Evolutionary conservation across 345 rosid genomes (phyloP), one percentile per base, ranked within the genome.

Genomic region (Euphorbia lathyris): DNA sequence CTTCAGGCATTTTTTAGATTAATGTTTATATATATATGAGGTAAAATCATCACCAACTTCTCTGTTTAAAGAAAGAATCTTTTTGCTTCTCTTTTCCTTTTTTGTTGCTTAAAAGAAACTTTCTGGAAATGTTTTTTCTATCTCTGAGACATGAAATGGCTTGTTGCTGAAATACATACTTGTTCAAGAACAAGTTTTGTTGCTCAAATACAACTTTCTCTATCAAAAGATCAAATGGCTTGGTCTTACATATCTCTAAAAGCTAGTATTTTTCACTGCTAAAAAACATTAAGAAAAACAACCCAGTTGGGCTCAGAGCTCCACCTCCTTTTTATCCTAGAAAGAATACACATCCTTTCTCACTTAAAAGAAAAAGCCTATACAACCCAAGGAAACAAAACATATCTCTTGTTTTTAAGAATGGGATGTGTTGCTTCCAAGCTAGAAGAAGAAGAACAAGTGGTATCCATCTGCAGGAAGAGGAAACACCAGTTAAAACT

Each of bases 351-450:
- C 19, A 36, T 75, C 59, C 72, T 82, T 84, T 79, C 73, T 69
- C 61, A 43, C 82, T 63, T 69, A 55, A 70, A 45, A 34, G 4
- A 34, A 34, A 62, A 71, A 64, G 57, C 72, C 75, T 58, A 63
- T 36, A 53, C 34, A 64, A 66, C 60, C 76, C 74, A 62, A 50
- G 27, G 30, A 59, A 30, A 67, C 22, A 36, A 52, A 43, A 58
- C 63, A 16, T 29, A 29, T 55, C 13, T 25, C 23, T 30, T 57
- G 10, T 20, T 1, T 20, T 58, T 11, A 63, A 71, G 2, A 43
- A 88, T 86, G 91, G 95, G 91, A 5, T 89, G 95, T 77, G 95
- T 80, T 50, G 87, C 95, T 20, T 87, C 91, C 4, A 89, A 74
- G 78, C 82, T 86, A 4, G 88, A 80, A 58, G 88, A 83, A 76